Evolutionary conservation across 1,284 basidiomycete species (phyloP).

Genomic region (Coniferiporia weirii): DNA sequence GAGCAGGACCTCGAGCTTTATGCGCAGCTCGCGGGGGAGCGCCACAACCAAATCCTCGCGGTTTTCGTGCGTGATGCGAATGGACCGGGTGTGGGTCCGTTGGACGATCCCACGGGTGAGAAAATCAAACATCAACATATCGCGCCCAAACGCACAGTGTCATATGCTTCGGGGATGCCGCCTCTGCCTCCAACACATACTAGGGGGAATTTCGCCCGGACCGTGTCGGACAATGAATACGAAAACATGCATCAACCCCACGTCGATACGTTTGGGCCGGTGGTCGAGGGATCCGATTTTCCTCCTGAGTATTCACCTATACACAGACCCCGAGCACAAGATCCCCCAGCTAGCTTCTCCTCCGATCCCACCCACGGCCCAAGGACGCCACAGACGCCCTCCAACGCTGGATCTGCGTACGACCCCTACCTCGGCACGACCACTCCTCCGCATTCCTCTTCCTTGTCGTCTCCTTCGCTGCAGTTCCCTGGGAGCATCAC

Average conservation of each 20-base stretch:
- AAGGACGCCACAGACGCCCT: conserved; percentile 5
- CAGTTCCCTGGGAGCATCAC: conserved; percentile 19
- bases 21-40: conserved; percentile 60
- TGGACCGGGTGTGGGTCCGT: conserved; percentile 25
- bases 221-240: background rate
- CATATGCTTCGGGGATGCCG: conserved; percentile 7
- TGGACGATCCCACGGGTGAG: conserved; percentile 57
- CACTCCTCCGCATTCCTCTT: conserved; percentile 7
- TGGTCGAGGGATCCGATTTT: background rate
- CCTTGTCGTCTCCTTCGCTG: conserved; percentile 19
- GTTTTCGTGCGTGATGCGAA: conserved; percentile 78
- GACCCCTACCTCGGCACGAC: conserved; percentile 10
- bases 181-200: background rate
- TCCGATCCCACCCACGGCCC: background rate
- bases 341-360: background rate
- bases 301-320: background rate
- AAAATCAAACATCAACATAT: conserved; percentile 24
- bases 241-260: background rate
- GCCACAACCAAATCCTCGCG: conserved; percentile 60
- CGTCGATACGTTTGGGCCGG: background rate
- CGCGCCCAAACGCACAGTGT: conserved; percentile 19
- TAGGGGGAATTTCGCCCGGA: background rate
- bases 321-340: background rate
- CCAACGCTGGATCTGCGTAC: conserved; percentile 3
- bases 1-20: conserved; percentile 83